Evolutionary conservation across 1,139 yeast genomes (phyloP).

Genomic region (Candida labiduridarum): DNA sequence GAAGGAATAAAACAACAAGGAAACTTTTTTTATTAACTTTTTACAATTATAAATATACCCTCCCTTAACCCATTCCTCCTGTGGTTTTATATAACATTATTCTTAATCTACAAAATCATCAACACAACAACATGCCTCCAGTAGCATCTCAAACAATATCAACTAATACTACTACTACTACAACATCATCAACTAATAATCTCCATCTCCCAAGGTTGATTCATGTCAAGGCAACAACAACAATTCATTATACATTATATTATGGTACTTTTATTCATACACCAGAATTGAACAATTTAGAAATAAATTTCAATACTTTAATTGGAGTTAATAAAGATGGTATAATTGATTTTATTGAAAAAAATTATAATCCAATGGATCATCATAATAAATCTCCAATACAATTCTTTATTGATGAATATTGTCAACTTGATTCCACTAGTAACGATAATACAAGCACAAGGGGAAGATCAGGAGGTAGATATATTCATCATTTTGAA

Average conservation of each 20-base stretch:
- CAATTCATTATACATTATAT: conserved; percentile 32
- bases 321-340: conserved; percentile 38
- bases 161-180: conserved; percentile 5
- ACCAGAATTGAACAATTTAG: conserved; percentile 30
- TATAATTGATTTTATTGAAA: conserved; percentile 31
- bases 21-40: too few species aligned
- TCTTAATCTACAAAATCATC: too few species aligned
- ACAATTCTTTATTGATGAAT: conserved; percentile 10
- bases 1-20: too few species aligned
- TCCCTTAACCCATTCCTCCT: too few species aligned
- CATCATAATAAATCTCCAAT: conserved; percentile 14
- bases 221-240: conserved; percentile 19
- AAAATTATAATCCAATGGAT: conserved; percentile 16
- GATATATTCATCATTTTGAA: conserved; percentile 19
- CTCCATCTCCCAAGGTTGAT: too few species aligned
- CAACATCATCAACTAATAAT: not conserved
- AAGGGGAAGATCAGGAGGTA: conserved; percentile 3
- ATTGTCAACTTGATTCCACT: not conserved
- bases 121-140: too few species aligned
- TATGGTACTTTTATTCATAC: conserved; percentile 44
- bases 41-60: too few species aligned
- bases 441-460: not conserved
- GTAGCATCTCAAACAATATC: not conserved
- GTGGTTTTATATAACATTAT: too few species aligned
- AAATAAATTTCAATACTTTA: conserved; percentile 31